Base-by-base conservation (phyloP, 768 basidiomycete genomes). In the Dioszegia aurantiaca region DNA sequence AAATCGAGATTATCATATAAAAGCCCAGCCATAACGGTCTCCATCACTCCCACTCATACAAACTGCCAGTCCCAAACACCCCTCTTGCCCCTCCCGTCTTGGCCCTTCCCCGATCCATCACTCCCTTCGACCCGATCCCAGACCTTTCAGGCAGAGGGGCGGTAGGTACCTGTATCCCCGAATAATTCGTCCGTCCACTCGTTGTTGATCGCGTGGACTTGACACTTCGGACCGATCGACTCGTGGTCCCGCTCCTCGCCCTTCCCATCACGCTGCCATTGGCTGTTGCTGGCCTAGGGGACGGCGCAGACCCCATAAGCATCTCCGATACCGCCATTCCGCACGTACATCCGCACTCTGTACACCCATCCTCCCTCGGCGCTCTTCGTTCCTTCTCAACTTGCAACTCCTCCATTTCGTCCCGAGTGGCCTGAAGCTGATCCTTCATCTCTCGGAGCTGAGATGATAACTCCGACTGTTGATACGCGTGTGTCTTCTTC, bases 11-110 rank as follows among this genome's bases (percentile, higher is more conserved):
- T n/a, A n/a, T n/a, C n/a, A n/a, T n/a, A 33, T 6, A 33, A 33
- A 33, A 33, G 6, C 9, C 21, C 40, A 17, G 19, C 9, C 21
- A 42, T 42, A n/a, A 42, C 14, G 6, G 9, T 8, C 40, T n/a
- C 40, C 17, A n/a, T 27, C 44, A 51, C 53, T 68, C 64, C 67
- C 66, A 66, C 57, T 69, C 70, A 39, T 67, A 69, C 55, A 72
- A 49, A 41, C 67, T 69, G 12, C 70, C 70, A 16, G 61, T 63
- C 26, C 70, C 68, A 37, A 72, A 72, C 6, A 69, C 70, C 26
- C 70, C 70, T 52, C 70, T 62, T 2, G 70, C 65, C 19, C 67
- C 70, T 12, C 64, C 70, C n/a, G 70, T 72, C 61, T 69, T 72
- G 2, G 56, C 70, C 43, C 70, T 56, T 39, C 58, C 70, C 27